Evolutionary conservation across 768 basidiomycete genomes (phyloP), one percentile per base, ranked within the genome.

Genomic region (Cystobasidium tubakii): DNA sequence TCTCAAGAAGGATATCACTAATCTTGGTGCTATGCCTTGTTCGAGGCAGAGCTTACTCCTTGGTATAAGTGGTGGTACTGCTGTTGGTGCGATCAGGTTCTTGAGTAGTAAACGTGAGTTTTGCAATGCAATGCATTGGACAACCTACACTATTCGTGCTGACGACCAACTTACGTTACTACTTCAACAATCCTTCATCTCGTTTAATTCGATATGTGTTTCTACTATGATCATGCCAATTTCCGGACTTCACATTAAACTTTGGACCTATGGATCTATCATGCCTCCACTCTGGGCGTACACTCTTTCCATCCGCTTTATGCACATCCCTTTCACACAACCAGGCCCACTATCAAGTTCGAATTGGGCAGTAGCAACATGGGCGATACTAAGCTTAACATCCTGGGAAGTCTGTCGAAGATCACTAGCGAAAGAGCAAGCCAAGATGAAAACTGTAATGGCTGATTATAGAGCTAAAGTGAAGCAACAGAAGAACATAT

Each of bases 361-460:
- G 12, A 71, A 71, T 55, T 71, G 69, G 69, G 69, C 69, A 60
- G 69, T 71, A 53, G 69, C 69, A n/a, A 42, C 69, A 39, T 71
- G 53, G 33, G 50, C 69, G 15, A n/a, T 71, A 9, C 21, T 71
- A 23, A 33, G 50, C 31, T 31, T 71, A 23, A 71, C 69, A 46
- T 71, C 69, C 6, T 71, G 69, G 69, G 69, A 71, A 44, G 44
- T 39, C 10, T 71, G 69, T 44, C 54, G 69, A n/a, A 46, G 69
- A n/a, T n/a, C 53, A 12, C n/a, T 55, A 27, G 27, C 55, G 2
- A 71, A 57, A 36, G 69, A 71, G 39, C 50, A 71, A 31, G 33
- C 33, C 17, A 31, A 62, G n/a, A 71, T 71, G 69, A 55, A 71
- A 44, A 23, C 69, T 21, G 53, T 62, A 29, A 43, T 71, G 55